phyloP scores from a whole-genome alignment of 2,329 filamentous ascomycete genomes.

The Hymenoscyphus salicellus region DNA sequence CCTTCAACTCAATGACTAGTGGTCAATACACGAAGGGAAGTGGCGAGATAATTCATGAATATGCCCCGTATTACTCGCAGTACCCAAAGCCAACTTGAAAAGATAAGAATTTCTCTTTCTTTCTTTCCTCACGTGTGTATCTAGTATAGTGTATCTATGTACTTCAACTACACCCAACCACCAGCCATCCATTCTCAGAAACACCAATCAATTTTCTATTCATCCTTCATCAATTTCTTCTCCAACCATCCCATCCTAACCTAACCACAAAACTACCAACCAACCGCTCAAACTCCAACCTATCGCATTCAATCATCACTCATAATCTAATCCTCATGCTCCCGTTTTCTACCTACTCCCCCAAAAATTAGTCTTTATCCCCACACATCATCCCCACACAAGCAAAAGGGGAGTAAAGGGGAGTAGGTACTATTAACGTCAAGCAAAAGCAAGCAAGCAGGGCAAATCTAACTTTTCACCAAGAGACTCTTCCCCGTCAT shows the following conservation, averaged over 20 bases:
- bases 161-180: no score
- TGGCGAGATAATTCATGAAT: no score
- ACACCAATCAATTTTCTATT: neutral
- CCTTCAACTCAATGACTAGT: no score
- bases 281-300: conserved; percentile 9
- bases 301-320: neutral
- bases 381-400: no score
- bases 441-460: conserved; percentile 16
- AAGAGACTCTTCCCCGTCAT: conserved; percentile 89
- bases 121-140: no score
- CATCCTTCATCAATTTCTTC: neutral
- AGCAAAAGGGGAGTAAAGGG: conserved; percentile 6
- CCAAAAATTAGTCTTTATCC: conserved; percentile 14
- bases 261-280: neutral
- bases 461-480: conserved; percentile 55
- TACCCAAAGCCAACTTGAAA: no score
- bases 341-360: conserved; percentile 33
- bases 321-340: conserved; percentile 27
- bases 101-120: no score
- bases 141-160: no score
- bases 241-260: neutral
- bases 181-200: neutral
- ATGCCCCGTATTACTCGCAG: no score
- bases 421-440: conserved; percentile 7
- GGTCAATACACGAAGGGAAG: no score